Evolutionary conservation across 306 rosid species (phyloP), one percentile per base, ranked within the genome.

Genomic region (Vachellia collinsii): DNA sequence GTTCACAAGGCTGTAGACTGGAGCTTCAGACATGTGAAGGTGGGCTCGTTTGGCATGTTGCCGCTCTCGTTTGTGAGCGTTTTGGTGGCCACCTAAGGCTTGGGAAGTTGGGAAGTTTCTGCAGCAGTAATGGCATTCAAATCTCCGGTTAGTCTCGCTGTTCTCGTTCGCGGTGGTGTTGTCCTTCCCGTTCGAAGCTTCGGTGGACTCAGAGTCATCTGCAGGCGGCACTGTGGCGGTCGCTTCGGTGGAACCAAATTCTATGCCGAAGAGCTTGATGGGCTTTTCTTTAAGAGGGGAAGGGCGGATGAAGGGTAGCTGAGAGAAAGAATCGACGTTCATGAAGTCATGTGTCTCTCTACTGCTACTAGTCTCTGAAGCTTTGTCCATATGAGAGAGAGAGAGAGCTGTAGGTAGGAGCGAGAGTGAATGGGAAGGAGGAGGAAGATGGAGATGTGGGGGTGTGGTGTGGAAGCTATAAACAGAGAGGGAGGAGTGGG

Each of bases 31-130:
- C 83, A 85, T 82, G 70, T 91, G 93, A 58, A 94, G 94, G 80
- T 94, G 97, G 14, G 90, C 93, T 5, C 97, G 89, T 83, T 94
- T 94, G 2, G 98, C 98, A 80, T 92, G 94, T 72, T 94, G 97
- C 0, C 98, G 86, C 80, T 94, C 98, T 72, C 98, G 75, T 88
- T 94, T 94, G 75, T 94, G 98, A 0, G 98, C 98, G 85, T 94
- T 94, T 77, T 94, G 98, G 85, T 94, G 98, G 16, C 98, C 98
- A 6, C 98, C 98, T 34, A 94, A 83, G 47, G 98, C 98, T 78
- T 94, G 98, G 1, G 97, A 92, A 7, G 97, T 94, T 0, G 98
- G 98, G 83, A 94, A 94, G 89, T 94, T 94, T 34, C 98, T 80
- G 79, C 94, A 94, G 76, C 98, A 94, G 86, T 91, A 94, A 81